Percentiles rank a stretch among this genome's conserved stretches.
Conservation (phyloP, 345 rosid genomes). For the Gossypium mustelinum region DNA sequence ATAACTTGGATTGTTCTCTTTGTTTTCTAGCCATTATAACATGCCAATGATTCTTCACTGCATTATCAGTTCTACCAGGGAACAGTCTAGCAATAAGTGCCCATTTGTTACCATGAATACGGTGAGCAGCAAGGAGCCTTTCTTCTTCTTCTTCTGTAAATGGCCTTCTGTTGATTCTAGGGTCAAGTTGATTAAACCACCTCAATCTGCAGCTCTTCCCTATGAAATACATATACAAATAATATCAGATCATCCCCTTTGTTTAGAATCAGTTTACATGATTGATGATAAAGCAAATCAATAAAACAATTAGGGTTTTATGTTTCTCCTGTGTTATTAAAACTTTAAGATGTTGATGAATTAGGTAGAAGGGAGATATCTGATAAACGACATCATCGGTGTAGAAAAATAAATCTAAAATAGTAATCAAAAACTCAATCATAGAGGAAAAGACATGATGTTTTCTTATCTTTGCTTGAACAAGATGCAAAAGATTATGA, state of each 20-base stretch:
- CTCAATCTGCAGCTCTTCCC: constrained; percentile 76
- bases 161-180: constrained; percentile 56
- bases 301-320: neutral
- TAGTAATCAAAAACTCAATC: neutral
- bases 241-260: neutral
- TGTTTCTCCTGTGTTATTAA: neutral
- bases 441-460: neutral
- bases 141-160: constrained; percentile 65
- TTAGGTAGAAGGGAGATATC: constrained; percentile 5
- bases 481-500: neutral
- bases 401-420: constrained; percentile 2
- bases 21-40: constrained; percentile 60
- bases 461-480: neutral
- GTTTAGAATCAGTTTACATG: neutral
- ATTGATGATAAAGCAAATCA: neutral
- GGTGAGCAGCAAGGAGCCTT: constrained; percentile 48
- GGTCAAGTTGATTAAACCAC: constrained; percentile 73
- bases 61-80: constrained; percentile 69
- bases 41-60: constrained; percentile 70
- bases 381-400: neutral
- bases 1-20: constrained; percentile 36
- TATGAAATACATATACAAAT: constrained; percentile 15
- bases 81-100: constrained; percentile 48
- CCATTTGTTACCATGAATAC: constrained; percentile 66
- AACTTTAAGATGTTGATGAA: neutral